Evolutionary conservation across 2,329 filamentous ascomycete species (phyloP).

Genomic region (Scedosporium minutisporum): DNA sequence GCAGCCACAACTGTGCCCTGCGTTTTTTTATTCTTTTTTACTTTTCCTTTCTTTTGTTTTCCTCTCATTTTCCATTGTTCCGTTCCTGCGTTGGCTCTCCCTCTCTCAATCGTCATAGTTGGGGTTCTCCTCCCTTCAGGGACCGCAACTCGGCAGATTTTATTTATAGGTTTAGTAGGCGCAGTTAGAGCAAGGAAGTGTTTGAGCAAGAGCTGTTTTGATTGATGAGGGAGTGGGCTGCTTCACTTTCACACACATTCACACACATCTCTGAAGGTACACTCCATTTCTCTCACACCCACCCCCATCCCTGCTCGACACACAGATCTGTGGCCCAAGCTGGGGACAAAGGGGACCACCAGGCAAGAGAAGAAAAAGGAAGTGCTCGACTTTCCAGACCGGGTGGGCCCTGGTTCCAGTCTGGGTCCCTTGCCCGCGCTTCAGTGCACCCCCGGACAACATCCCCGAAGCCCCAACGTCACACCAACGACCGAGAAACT

Average conservation of each 20-base stretch:
- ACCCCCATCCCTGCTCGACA: not conserved
- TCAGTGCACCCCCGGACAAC: not conserved
- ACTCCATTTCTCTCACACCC: not conserved
- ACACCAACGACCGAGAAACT: not conserved
- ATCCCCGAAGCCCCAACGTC: not conserved
- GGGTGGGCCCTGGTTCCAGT: not conserved
- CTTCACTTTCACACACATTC: too few relatives aligned
- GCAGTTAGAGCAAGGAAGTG: too few relatives aligned
- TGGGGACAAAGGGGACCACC: not conserved
- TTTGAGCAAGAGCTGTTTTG: too few relatives aligned
- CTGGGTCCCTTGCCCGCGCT: not conserved
- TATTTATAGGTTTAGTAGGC: too few relatives aligned
- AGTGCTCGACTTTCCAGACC: not conserved
- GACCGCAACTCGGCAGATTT: too few relatives aligned
- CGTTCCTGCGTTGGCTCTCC: not conserved
- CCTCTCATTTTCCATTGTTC: too few relatives aligned
- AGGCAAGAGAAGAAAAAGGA: not conserved
- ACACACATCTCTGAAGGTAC: not conserved
- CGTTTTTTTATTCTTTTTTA: too few relatives aligned
- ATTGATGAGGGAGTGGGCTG: too few relatives aligned
- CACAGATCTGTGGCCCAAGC: not conserved
- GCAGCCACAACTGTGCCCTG: too few relatives aligned
- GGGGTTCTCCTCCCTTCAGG: not conserved
- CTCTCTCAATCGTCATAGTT: not conserved
- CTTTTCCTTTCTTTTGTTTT: too few relatives aligned